Evolutionary conservation across 2,329 filamentous ascomycete species (phyloP).

Genomic region (Stagonosporopsis vannaccii): DNA sequence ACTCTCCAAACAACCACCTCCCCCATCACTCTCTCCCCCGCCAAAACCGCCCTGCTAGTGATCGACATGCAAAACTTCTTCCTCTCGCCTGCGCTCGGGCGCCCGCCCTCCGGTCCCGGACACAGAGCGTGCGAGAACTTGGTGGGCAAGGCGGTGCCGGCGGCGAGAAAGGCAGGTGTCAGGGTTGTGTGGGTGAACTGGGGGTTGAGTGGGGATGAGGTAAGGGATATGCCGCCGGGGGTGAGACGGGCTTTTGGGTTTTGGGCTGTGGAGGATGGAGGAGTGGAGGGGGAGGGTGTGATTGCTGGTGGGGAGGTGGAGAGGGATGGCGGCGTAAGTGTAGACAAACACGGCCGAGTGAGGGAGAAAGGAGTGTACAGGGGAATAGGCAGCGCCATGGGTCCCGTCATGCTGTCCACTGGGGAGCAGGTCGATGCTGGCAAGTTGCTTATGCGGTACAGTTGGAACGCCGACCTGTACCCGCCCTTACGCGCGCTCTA

Average conservation of each 20-base stretch:
- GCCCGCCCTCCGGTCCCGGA: constrained; percentile 21
- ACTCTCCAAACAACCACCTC: constrained; percentile 35
- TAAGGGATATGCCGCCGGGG: constrained; percentile 47
- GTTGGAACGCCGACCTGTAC: constrained; percentile 53
- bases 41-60: constrained; percentile 50
- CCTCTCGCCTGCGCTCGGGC: constrained; percentile 40
- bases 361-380: not conserved
- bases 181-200: constrained; percentile 53
- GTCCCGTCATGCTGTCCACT: constrained; percentile 19
- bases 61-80: constrained; percentile 58
- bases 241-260: constrained; percentile 51
- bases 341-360: constrained; percentile 3
- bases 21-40: constrained; percentile 44
- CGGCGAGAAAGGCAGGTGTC: constrained; percentile 50
- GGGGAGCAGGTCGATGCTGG: constrained; percentile 43
- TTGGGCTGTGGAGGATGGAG: constrained; percentile 23
- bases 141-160: constrained; percentile 47
- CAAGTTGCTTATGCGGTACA: constrained; percentile 47
- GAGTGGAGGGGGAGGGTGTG: not conserved
- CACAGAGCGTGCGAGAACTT: constrained; percentile 42
- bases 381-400: constrained; percentile 1
- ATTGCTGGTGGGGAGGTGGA: not conserved
- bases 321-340: not conserved
- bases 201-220: constrained; percentile 49
- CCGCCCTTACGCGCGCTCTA: constrained; percentile 48